A percentile compares a stretch with the other conserved stretches of the same genome.
Conservation (phyloP, 495 filamentous ascomycete species). For the Aspergillus nanangensis region DNA sequence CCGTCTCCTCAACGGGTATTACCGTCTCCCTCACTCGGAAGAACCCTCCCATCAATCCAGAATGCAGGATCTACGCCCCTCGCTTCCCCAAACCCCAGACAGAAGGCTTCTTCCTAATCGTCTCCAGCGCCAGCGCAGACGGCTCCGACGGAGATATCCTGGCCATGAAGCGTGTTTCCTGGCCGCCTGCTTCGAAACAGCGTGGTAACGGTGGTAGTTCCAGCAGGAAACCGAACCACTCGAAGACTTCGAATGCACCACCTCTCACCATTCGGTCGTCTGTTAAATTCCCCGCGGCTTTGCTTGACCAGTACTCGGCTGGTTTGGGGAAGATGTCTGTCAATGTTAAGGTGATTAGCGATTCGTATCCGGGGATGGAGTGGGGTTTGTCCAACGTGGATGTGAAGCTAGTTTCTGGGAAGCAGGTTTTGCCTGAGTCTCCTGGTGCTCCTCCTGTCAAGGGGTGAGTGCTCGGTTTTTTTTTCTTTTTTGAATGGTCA, state of each 20-base stretch:
- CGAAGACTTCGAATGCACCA: conserved; percentile 6
- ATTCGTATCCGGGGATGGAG: conserved; percentile 80
- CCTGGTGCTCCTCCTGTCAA: background rate
- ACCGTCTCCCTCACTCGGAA: conserved; percentile 59
- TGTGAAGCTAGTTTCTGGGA: conserved; percentile 16
- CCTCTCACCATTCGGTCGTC: conserved; percentile 27
- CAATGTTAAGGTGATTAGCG: conserved; percentile 72
- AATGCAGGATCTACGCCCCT: conserved; percentile 76
- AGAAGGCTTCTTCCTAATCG: conserved; percentile 86
- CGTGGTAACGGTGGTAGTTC: conserved; percentile 17
- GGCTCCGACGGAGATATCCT: conserved; percentile 66
- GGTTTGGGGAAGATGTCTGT: conserved; percentile 40
- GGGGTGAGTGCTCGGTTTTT: background rate
- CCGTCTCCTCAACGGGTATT: conserved; percentile 56
- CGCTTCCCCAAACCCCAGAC: conserved; percentile 91
- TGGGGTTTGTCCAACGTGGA: conserved; percentile 45
- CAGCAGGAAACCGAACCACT: conserved; percentile 21
- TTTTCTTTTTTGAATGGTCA: too few species aligned
- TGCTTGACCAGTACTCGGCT: conserved; percentile 13
- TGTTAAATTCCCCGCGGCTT: conserved; percentile 58
- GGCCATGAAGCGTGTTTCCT: conserved; percentile 79
- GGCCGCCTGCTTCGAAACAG: conserved; percentile 43
- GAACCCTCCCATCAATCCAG: conserved; percentile 58
- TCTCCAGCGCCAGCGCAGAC: conserved; percentile 48
- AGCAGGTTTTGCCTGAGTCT: conserved; percentile 20